Evolutionary conservation across 106 monocot species (phyloP).

Genomic region (Cymbidium sinense): DNA sequence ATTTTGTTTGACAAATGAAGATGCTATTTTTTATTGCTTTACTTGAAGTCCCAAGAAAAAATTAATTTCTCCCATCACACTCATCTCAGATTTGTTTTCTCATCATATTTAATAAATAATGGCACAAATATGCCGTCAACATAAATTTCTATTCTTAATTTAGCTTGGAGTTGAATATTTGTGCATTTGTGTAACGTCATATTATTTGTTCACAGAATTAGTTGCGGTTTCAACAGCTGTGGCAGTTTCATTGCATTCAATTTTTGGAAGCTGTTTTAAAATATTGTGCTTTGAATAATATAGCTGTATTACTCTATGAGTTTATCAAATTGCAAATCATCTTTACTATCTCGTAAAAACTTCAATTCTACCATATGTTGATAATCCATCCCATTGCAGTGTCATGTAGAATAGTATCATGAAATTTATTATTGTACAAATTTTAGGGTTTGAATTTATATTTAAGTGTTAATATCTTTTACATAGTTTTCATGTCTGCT

Average conservation of each 20-base stretch:
- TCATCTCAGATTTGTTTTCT: too few relatives aligned
- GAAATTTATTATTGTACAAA: neutral
- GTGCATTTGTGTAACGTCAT: neutral
- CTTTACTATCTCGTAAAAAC: neutral
- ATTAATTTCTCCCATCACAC: too few relatives aligned
- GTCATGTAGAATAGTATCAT: neutral
- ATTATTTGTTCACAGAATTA: neutral
- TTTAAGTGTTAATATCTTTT: neutral
- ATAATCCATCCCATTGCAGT: neutral
- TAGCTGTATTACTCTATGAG: neutral
- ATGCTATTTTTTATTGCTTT: too few relatives aligned
- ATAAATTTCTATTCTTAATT: neutral
- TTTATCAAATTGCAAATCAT: neutral
- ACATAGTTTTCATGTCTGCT: neutral
- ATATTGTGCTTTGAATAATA: neutral
- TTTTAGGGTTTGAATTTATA: neutral
- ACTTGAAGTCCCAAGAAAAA: too few relatives aligned
- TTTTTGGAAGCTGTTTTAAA: neutral
- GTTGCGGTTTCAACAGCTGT: neutral
- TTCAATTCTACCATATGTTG: neutral
- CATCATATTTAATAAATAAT: too few relatives aligned
- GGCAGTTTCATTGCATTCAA: neutral
- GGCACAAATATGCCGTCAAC: neutral
- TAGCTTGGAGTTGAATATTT: neutral
- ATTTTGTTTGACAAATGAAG: too few relatives aligned